Evolutionary conservation across 768 basidiomycete genomes (phyloP).

Genomic region (Rubroboletus satanas): DNA sequence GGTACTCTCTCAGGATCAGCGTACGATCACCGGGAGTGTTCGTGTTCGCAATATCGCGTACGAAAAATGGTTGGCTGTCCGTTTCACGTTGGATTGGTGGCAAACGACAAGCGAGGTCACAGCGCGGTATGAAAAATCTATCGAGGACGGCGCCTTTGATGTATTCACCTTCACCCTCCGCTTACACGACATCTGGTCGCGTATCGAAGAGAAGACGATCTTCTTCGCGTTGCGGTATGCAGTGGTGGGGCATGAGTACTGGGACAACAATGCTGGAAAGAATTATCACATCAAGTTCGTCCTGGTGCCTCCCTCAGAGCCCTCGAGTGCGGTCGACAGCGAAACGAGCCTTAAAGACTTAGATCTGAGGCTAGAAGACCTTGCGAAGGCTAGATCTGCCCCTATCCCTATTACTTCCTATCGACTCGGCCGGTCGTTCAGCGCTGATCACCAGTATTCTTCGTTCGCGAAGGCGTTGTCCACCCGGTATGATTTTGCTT

Average conservation of each 20-base stretch:
- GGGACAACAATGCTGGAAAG: constrained; percentile 84
- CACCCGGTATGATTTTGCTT: constrained; percentile 55
- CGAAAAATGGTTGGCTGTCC: constrained; percentile 80
- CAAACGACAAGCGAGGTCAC: constrained; percentile 93
- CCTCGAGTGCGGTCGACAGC: constrained; percentile 34
- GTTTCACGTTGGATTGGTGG: constrained; percentile 95
- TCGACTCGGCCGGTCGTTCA: constrained; percentile 27
- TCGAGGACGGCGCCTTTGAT: constrained; percentile 46
- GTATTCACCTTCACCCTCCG: constrained; percentile 74
- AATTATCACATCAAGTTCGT: constrained; percentile 79
- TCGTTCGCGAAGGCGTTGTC: constrained; percentile 40
- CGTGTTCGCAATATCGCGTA: constrained; percentile 84
- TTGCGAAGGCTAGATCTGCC: constrained; percentile 39
- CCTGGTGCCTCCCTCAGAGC: constrained; percentile 19
- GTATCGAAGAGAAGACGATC: constrained; percentile 81
- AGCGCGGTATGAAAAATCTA: constrained; percentile 57
- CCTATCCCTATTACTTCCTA: constrained; percentile 10
- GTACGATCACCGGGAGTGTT: constrained; percentile 64
- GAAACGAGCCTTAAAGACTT: constrained; percentile 56
- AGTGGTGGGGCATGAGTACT: constrained; percentile 71
- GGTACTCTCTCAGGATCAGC: constrained; percentile 47
- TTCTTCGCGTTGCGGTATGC: constrained; percentile 72
- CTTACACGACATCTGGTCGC: constrained; percentile 70
- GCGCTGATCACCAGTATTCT: constrained; percentile 20
- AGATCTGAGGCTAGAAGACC: constrained; percentile 61